These are phyloP conservation scores for Leptodermis oblonga DNA, from an alignment of 257 asterid genomes.

Conservation along the genomic window DNA sequence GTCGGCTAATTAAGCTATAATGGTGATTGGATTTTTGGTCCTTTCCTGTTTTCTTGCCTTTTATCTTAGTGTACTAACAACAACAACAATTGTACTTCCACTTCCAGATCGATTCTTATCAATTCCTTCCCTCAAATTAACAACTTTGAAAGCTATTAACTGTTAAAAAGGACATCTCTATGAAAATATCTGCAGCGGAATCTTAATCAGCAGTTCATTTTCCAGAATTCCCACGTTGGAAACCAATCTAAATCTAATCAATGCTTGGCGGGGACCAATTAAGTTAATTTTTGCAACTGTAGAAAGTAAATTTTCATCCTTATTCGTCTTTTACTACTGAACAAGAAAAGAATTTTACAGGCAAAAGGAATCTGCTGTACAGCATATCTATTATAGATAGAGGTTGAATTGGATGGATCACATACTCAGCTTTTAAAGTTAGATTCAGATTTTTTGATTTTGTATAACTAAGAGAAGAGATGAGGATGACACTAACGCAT, in stretches of 20 bases:
- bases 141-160: not conserved
- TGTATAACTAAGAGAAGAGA: conserved; percentile 20
- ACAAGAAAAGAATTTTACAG: not conserved
- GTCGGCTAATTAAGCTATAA: conserved; percentile 4
- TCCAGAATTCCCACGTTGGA: conserved; percentile 39
- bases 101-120: not conserved
- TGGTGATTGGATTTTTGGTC: conserved; percentile 3
- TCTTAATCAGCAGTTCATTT: too few relatives aligned
- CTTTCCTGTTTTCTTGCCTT: not conserved
- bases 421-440: not conserved
- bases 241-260: conserved; percentile 5
- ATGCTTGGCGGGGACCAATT: not conserved
- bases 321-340: conserved; percentile 4
- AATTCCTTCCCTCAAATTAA: conserved; percentile 5
- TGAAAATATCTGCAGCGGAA: conserved; percentile 30
- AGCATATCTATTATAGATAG: not conserved
- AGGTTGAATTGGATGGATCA: not conserved
- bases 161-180: conserved; percentile 23
- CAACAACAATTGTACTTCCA: not conserved
- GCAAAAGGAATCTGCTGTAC: conserved; percentile 1
- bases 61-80: not conserved
- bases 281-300: too few relatives aligned
- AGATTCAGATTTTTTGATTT: conserved; percentile 11
- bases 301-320: not conserved
- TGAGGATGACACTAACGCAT: too few relatives aligned